phyloP scores from a whole-genome alignment of 1,284 basidiomycete species.

The Inonotus obliquus region DNA sequence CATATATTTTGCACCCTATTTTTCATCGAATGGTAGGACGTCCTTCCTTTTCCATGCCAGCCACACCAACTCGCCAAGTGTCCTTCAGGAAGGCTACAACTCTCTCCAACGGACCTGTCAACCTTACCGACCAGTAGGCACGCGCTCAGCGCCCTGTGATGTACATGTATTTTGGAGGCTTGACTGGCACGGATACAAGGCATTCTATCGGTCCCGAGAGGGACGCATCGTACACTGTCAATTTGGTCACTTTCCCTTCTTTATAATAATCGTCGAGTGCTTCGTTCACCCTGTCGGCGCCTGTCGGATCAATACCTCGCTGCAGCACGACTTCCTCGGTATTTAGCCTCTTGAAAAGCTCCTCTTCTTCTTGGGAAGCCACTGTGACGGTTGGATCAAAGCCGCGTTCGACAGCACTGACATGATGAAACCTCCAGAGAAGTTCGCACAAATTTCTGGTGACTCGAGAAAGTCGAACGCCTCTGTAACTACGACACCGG shows the following conservation, averaged over 20 bases:
- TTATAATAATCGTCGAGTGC: background rate
- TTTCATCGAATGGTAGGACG: conserved; percentile 7
- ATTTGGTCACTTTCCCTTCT: background rate
- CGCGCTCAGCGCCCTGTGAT: background rate
- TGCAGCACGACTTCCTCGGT: background rate
- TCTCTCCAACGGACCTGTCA: background rate
- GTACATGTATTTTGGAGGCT: background rate
- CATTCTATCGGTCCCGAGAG: background rate
- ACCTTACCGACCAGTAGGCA: background rate
- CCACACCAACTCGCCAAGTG: conserved; percentile 20
- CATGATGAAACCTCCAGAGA: background rate
- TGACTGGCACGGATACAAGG: background rate
- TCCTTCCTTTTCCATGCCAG: conserved; percentile 18
- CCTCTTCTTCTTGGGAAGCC: background rate
- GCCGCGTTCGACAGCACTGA: background rate
- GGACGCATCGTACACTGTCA: background rate
- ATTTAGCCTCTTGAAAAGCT: background rate
- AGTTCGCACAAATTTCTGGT: background rate
- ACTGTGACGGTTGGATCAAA: background rate
- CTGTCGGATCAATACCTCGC: background rate
- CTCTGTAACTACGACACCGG: background rate
- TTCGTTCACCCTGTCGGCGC: background rate
- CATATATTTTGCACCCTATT: conserved; percentile 5
- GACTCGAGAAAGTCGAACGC: background rate
- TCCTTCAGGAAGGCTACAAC: conserved; percentile 24